A percentile compares a stretch with the other conserved stretches of the same genome.
phyloP scores from a whole-genome alignment of 495 filamentous ascomycete species.

The Aspergillus cavernicola region DNA sequence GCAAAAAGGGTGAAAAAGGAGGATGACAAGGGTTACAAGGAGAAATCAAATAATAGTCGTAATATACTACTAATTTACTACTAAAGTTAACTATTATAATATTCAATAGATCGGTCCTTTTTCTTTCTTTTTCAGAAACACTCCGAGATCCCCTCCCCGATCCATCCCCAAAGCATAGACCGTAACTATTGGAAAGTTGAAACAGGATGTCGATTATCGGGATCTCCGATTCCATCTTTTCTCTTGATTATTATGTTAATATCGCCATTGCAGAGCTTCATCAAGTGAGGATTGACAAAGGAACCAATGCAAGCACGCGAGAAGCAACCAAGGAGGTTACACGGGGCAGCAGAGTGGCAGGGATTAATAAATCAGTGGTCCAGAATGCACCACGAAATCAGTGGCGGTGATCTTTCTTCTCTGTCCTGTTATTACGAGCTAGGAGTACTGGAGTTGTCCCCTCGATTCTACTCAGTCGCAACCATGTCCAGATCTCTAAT shows the following conservation, averaged over 20 bases:
- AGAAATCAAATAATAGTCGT: background rate
- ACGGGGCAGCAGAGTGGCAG: conserved; percentile 23
- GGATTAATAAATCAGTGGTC: conserved; percentile 32
- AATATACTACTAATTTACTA: no score
- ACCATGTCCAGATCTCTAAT: conserved; percentile 3
- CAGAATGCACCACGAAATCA: conserved; percentile 40
- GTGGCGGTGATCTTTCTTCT: conserved; percentile 19
- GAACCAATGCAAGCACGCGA: conserved; percentile 25
- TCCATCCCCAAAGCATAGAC: no score
- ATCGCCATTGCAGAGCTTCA: no score
- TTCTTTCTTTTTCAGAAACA: background rate
- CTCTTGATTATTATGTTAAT: no score
- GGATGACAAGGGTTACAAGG: no score
- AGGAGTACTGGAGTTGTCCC: no score
- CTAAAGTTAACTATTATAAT: no score
- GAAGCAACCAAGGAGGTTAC: conserved; percentile 26
- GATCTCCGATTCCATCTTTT: no score
- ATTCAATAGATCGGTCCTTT: no score
- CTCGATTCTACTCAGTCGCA: no score
- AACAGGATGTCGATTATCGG: no score
- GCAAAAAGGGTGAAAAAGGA: background rate
- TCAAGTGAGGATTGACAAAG: background rate
- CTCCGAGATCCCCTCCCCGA: background rate
- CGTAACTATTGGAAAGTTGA: no score
- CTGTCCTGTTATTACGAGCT: background rate